Percentiles rank a stretch among this genome's conserved stretches.
Evolutionary conservation across 495 filamentous ascomycete species (phyloP).

Genomic region (Aspergillus mulundensis): DNA sequence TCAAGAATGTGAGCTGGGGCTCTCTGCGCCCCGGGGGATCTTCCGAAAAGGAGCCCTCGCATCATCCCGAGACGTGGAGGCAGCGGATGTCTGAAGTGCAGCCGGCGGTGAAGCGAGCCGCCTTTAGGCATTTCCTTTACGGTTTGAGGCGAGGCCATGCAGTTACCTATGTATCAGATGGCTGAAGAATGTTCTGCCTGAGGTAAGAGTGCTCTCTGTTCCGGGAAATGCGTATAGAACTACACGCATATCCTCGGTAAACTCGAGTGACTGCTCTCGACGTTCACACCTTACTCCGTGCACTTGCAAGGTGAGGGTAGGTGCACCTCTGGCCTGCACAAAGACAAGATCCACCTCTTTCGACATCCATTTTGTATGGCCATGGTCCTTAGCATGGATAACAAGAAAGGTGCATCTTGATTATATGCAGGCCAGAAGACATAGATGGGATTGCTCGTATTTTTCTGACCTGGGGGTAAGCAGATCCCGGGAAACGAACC

Average conservation of each 20-base stretch:
- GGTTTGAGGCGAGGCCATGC: constrained; percentile 3
- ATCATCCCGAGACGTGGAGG: neutral
- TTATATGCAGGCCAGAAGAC: too few relatives aligned
- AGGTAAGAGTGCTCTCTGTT: neutral
- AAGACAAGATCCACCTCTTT: too few relatives aligned
- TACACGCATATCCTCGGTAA: neutral
- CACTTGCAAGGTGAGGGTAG: neutral
- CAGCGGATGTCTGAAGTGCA: constrained; percentile 6
- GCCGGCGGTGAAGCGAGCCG: neutral
- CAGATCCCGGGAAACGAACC: too few relatives aligned
- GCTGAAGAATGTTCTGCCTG: constrained; percentile 8
- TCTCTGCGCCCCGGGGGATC: neutral
- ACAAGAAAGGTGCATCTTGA: too few relatives aligned
- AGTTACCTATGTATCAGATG: constrained; percentile 3
- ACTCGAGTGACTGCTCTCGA: neutral
- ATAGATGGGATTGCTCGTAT: too few relatives aligned
- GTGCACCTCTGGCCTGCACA: too few relatives aligned
- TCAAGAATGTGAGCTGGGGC: constrained; percentile 15
- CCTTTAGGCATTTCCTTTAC: neutral
- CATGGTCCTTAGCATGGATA: too few relatives aligned
- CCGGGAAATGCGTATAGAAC: neutral
- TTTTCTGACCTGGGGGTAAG: too few relatives aligned
- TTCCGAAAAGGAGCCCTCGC: constrained; percentile 12
- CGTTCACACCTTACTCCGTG: neutral
- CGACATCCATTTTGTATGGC: too few relatives aligned